Base-by-base conservation (phyloP, 106 monocot genomes). In the Cymbidium sinense region DNA sequence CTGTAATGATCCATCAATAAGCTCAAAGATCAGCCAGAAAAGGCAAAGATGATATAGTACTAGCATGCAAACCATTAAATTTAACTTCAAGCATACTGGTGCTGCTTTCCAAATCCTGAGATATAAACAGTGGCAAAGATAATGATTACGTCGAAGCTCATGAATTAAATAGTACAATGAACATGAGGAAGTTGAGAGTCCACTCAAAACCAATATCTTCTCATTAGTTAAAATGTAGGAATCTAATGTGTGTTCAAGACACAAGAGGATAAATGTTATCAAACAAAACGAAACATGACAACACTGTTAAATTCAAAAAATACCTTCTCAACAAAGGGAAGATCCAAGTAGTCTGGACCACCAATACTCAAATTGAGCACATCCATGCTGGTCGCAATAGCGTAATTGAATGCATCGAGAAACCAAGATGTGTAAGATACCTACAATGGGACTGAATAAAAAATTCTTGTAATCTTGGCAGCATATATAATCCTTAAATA, bases 321-420 rank as follows among this genome's bases (percentile, higher is more conserved):
- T 31, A 99, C 99, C 92, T 99, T 99, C 86, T 99, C 99, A n/a
- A 99, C 95, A 88, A 99, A 99, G 29, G 99, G 99, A 74, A 99
- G 89, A 82, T 99, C 99, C 70, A 99, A 77, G 54, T 95, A 95
- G 84, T 99, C 99, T 75, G 99, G 99, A 78, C 99, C 99, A 64
- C 99, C 99, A 83, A 99, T 99, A 77, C 99, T 99, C 88, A 99
- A 86, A 86, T 99, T 99, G 70, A 99, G 82, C n/a, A 99, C 99
- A 82, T 99, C 99, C 94, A 99, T 93, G 67, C 93, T 84, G 29
- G 83, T 99, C 67, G 99, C 99, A 78, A 99, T 99, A 55, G 99
- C 99, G 86, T 99, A 99, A 83, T 99, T 99, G 86, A 99, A 99
- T 81, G 99, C 99, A 88, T 99, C 99, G 29, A 99, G 89, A 89